phyloP scores from a whole-genome alignment of 257 asterid species.

The Euphrasia confusa region DNA sequence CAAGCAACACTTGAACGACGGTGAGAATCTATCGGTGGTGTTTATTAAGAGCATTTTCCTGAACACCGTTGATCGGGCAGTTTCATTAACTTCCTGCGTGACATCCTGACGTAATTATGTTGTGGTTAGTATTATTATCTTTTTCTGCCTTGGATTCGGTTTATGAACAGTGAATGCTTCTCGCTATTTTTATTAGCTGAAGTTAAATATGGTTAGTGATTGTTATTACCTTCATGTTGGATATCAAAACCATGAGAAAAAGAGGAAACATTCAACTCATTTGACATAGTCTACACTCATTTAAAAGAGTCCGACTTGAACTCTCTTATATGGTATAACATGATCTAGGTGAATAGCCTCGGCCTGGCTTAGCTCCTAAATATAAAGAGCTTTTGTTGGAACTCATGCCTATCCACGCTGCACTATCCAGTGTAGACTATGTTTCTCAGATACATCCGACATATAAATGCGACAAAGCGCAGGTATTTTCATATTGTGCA shows the following conservation, averaged over 20 bases:
- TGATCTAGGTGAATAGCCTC: too few species aligned
- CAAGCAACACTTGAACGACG: slow-evolving; percentile 34
- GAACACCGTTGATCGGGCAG: slow-evolving; percentile 30
- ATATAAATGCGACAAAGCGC: too few species aligned
- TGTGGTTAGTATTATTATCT: slow-evolving; percentile 68
- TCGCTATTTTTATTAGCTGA: not conserved
- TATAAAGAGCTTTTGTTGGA: too few species aligned
- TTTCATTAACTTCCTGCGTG: slow-evolving; percentile 42
- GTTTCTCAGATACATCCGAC: too few species aligned
- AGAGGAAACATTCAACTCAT: not conserved
- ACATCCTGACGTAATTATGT: slow-evolving; percentile 82
- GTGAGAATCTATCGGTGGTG: slow-evolving; percentile 32
- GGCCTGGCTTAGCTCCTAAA: too few species aligned
- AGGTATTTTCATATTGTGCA: too few species aligned
- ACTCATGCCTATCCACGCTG: too few species aligned
- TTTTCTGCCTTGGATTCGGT: slow-evolving; percentile 17
- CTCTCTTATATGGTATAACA: too few species aligned
- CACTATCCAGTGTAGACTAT: too few species aligned
- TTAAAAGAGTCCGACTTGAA: too few species aligned
- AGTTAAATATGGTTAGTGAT: not conserved
- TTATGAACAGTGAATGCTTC: not conserved
- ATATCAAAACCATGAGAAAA: not conserved
- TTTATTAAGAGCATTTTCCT: slow-evolving; percentile 30
- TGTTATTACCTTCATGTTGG: not conserved
- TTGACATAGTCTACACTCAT: too few species aligned